These are phyloP conservation scores for Linum trigynum DNA, from an alignment of 345 rosid species.

Conservation along the genomic window DNA sequence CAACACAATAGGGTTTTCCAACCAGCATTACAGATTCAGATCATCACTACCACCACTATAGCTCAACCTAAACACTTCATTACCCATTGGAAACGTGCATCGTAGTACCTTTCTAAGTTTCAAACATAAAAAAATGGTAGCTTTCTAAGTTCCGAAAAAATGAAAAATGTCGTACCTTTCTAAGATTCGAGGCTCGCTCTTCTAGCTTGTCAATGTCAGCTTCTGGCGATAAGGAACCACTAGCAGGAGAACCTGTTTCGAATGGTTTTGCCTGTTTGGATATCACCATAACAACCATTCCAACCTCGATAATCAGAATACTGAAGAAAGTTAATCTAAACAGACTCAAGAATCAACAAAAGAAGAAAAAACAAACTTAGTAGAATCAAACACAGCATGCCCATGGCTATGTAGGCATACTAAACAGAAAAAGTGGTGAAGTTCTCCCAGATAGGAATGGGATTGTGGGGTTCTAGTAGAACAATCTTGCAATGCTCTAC, in stretches of 20 bases:
- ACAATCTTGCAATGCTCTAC: no score
- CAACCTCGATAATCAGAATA: neutral
- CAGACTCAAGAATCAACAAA: neutral
- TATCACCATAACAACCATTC: neutral
- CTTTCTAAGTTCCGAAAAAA: conserved; percentile 28
- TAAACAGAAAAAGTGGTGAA: no score
- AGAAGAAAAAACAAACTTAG: no score
- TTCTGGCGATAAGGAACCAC: conserved; percentile 33
- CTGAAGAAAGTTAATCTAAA: neutral
- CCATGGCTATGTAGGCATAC: no score
- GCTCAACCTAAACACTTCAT: neutral
- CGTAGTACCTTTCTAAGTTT: conserved; percentile 44
- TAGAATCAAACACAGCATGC: no score
- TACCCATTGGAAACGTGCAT: neutral
- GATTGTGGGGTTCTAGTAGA: neutral
- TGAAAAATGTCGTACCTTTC: conserved; percentile 40
- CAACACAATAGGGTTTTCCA: neutral
- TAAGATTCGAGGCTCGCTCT: conserved; percentile 58
- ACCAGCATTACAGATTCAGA: neutral
- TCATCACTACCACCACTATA: neutral
- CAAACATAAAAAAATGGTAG: no score
- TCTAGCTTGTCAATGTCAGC: conserved; percentile 61
- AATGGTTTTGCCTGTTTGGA: conserved; percentile 45
- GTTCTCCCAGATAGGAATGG: neutral
- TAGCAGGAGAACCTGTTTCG: conserved; percentile 28